These are phyloP conservation scores for Colletotrichum sojae DNA, from an alignment of 2,329 filamentous ascomycete species.

Conservation along the genomic window DNA sequence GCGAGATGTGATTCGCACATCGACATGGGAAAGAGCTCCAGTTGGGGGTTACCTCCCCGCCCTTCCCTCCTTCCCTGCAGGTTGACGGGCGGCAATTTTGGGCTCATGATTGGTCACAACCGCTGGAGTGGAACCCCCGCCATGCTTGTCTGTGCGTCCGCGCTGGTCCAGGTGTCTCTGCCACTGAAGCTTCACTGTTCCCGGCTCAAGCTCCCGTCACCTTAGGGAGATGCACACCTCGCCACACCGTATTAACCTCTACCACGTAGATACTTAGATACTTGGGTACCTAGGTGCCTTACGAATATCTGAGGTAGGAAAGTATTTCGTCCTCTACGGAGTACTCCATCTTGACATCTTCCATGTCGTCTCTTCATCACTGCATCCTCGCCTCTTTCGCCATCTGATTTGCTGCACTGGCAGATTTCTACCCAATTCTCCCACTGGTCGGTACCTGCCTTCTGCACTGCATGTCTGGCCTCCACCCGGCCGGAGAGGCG, in stretches of 20 bases:
- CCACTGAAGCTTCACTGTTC: conserved; percentile 21
- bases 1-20: conserved; percentile 28
- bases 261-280: no score
- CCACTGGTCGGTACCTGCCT: conserved; percentile 30
- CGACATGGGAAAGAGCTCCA: conserved; percentile 22
- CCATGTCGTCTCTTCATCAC: not conserved
- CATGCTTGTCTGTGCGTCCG: conserved; percentile 12
- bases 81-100: conserved; percentile 46
- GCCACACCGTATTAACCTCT: no score
- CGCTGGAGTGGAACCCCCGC: not conserved
- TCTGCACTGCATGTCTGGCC: conserved; percentile 18
- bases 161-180: not conserved
- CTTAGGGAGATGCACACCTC: no score
- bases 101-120: conserved; percentile 43
- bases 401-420: not conserved
- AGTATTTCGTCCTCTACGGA: not conserved
- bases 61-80: conserved; percentile 20
- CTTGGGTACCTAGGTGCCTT: no score
- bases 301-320: no score
- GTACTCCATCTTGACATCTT: not conserved
- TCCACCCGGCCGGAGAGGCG: conserved; percentile 11
- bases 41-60: conserved; percentile 22
- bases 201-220: conserved; percentile 25
- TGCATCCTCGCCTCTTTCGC: conserved; percentile 2
- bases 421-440: conserved; percentile 3